phyloP scores from a whole-genome alignment of 2,329 filamentous ascomycete species.

The Scedosporium dehoogii region DNA sequence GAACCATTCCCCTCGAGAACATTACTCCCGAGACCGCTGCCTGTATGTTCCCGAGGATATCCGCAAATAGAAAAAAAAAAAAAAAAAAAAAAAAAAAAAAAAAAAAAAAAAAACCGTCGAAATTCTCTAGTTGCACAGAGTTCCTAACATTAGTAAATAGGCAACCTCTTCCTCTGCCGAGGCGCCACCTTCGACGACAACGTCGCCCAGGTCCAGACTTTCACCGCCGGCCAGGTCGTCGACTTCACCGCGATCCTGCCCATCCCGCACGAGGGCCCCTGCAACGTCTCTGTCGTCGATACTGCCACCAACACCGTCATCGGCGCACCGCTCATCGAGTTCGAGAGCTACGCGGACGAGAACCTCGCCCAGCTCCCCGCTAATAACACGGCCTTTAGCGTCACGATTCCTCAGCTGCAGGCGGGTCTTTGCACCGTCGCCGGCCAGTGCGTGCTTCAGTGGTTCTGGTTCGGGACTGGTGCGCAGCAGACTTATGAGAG shows the following conservation, averaged over 20 bases:
- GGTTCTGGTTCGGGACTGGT: conserved; percentile 31
- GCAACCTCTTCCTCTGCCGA: conserved; percentile 36
- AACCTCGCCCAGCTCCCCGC: conserved; percentile 21
- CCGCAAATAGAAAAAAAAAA: background rate
- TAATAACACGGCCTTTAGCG: conserved; percentile 34
- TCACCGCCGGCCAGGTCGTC: conserved; percentile 30
- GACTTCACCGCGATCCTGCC: conserved; percentile 28
- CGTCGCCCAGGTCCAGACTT: conserved; percentile 29
- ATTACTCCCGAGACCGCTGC: conserved; percentile 13
- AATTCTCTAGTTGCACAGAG: background rate
- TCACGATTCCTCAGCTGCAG: conserved; percentile 22
- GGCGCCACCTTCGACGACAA: conserved; percentile 37
- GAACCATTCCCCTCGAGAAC: conserved; percentile 24
- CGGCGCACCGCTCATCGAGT: conserved; percentile 42
- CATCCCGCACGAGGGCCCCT: conserved; percentile 34
- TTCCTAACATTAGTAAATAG: background rate
- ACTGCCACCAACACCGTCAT: conserved; percentile 41
- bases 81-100: too few relatives aligned
- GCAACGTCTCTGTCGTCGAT: conserved; percentile 49
- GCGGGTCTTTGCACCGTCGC: conserved; percentile 18
- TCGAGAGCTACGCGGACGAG: conserved; percentile 43
- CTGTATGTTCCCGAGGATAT: conserved; percentile 15
- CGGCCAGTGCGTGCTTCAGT: conserved; percentile 30
- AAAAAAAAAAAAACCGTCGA: too few relatives aligned
- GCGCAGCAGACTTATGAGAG: conserved; percentile 29